Evolutionary conservation across 352 stramenopile genomes (phyloP).

Genomic region (Phytophthora cactorum): DNA sequence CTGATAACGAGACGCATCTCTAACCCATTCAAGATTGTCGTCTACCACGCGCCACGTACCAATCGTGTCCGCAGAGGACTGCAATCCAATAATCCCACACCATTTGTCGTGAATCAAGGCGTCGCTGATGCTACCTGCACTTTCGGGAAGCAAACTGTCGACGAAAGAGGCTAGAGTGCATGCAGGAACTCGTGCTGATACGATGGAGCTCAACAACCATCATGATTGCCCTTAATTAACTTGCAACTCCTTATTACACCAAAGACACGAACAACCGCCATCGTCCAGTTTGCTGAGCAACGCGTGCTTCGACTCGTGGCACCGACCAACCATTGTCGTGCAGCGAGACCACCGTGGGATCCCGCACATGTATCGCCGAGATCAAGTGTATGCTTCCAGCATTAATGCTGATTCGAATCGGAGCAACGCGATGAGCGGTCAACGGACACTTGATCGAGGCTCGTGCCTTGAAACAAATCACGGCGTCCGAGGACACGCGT

Average conservation of each 20-base stretch:
- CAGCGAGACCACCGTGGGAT: constrained; percentile 35
- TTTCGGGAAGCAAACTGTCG: constrained; percentile 6
- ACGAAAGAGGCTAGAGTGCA: neutral
- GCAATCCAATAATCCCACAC: constrained; percentile 3
- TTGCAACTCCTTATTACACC: neutral
- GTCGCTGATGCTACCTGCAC: constrained; percentile 6
- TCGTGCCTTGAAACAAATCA: constrained; percentile 35
- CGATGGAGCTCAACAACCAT: constrained; percentile 7
- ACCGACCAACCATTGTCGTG: constrained; percentile 23
- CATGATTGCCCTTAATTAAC: neutral
- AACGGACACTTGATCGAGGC: constrained; percentile 11
- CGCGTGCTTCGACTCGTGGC: constrained; percentile 32
- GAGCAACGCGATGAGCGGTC: constrained; percentile 16
- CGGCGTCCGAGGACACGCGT: constrained; percentile 22
- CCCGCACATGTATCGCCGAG: constrained; percentile 11
- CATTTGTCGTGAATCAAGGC: constrained; percentile 2
- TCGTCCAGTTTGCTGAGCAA: constrained; percentile 21
- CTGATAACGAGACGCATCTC: constrained; percentile 30
- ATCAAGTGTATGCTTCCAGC: constrained; percentile 12
- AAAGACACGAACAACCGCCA: neutral
- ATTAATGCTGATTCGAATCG: constrained; percentile 19
- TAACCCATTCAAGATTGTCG: constrained; percentile 12
- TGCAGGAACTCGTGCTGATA: constrained; percentile 4
- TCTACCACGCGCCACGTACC: constrained; percentile 22
- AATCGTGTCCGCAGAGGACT: constrained; percentile 13